A percentile compares a stretch with the other conserved stretches of the same genome.
phyloP scores from a whole-genome alignment of 1,284 basidiomycete species.

The Pseudozyma tsukubaensis region DNA sequence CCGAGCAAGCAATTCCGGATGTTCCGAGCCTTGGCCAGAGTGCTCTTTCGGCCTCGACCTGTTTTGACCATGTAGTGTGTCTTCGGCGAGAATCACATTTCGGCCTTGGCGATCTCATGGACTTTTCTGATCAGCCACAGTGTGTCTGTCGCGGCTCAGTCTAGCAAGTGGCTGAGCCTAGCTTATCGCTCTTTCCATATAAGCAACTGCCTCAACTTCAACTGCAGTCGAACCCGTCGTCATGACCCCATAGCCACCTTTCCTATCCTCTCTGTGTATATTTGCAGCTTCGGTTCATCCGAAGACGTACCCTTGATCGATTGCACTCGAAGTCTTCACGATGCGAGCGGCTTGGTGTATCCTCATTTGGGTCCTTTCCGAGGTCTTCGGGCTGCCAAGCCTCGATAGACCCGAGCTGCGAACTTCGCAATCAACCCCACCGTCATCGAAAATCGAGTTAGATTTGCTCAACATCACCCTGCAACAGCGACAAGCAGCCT shows the following conservation, averaged over 20 bases:
- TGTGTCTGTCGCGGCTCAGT: too few species aligned
- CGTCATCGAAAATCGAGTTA: neutral
- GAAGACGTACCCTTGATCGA: neutral
- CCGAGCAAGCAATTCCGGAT: too few species aligned
- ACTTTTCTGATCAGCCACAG: too few species aligned
- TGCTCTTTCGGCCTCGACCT: too few species aligned
- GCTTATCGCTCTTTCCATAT: too few species aligned
- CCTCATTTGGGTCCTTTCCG: neutral
- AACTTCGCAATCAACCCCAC: neutral
- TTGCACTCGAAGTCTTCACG: neutral
- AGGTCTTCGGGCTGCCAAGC: neutral
- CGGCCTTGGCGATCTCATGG: too few species aligned
- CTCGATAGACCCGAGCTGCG: constrained; percentile 3
- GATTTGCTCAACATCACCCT: constrained; percentile 3
- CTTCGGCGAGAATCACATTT: too few species aligned
- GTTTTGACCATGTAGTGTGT: too few species aligned
- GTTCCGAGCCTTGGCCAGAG: too few species aligned
- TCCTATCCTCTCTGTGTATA: neutral
- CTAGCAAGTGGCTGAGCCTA: too few species aligned
- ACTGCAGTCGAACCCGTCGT: neutral
- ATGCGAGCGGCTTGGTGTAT: neutral
- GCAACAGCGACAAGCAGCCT: constrained; percentile 8
- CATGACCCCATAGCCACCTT: neutral
- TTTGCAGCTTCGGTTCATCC: neutral
- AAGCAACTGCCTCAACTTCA: neutral